Evolutionary conservation across 129 eudicot genomes (phyloP).

Genomic region (Oenanthe sinensis): DNA sequence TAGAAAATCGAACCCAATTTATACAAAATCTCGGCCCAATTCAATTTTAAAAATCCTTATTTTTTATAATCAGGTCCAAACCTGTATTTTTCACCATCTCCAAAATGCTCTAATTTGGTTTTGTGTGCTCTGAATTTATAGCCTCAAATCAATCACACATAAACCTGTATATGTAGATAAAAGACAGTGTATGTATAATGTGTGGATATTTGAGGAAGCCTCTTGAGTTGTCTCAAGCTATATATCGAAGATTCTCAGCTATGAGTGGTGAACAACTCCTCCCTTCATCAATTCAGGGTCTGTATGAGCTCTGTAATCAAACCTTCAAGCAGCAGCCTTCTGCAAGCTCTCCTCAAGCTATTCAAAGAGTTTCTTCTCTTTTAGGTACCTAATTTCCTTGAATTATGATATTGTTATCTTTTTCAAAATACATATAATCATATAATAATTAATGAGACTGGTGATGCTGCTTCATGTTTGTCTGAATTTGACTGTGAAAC

Average conservation of each 20-base stretch:
- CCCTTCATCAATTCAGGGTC: constrained; percentile 47
- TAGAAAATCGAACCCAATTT: no score
- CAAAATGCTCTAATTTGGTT: background rate
- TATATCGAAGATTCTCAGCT: constrained; percentile 34
- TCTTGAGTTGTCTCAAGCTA: background rate
- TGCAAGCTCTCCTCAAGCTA: constrained; percentile 24
- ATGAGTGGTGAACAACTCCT: constrained; percentile 41
- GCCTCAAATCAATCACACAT: background rate
- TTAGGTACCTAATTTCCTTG: constrained; percentile 35
- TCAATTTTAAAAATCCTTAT: no score
- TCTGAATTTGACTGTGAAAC: no score
- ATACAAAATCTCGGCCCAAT: no score
- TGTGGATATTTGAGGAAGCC: constrained; percentile 7
- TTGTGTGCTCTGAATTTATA: background rate
- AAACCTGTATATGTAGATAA: background rate
- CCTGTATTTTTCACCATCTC: background rate
- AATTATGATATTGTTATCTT: background rate
- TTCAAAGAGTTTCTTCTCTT: constrained; percentile 47
- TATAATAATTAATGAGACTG: no score
- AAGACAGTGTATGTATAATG: background rate
- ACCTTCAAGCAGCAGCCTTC: constrained; percentile 31
- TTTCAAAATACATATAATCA: no score
- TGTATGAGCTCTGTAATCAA: constrained; percentile 64
- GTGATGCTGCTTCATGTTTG: background rate
- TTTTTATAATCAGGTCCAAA: no score